Evolutionary conservation across 2,329 filamentous ascomycete species (phyloP).

Genomic region (Peltaster fructicola): DNA sequence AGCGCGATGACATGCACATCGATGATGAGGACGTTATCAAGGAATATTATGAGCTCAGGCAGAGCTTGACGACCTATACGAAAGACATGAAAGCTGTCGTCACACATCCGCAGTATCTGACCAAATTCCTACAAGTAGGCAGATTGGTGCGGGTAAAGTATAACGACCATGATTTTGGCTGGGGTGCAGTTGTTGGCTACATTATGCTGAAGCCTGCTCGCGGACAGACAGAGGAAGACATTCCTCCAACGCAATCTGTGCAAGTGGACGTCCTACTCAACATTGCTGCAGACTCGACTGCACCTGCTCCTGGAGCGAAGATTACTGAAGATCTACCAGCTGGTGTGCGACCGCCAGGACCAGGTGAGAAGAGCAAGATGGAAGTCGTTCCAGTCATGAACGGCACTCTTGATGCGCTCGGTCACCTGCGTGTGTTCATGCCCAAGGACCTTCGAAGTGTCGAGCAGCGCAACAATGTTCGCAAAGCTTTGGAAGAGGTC

Average conservation of each 20-base stretch:
- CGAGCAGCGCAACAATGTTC: slow-evolving; percentile 50
- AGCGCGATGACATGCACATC: slow-evolving; percentile 57
- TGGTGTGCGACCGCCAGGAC: slow-evolving; percentile 40
- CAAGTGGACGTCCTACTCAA: slow-evolving; percentile 66
- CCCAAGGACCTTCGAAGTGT: slow-evolving; percentile 55
- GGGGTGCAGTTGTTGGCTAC: slow-evolving; percentile 75
- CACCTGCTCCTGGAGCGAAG: slow-evolving; percentile 12
- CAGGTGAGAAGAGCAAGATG: slow-evolving; percentile 51
- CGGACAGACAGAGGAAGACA: slow-evolving; percentile 47
- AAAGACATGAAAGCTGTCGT: slow-evolving; percentile 85
- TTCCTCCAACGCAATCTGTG: slow-evolving; percentile 57
- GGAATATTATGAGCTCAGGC: slow-evolving; percentile 81
- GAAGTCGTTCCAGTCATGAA: slow-evolving; percentile 76
- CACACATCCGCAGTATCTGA: slow-evolving; percentile 72
- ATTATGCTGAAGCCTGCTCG: slow-evolving; percentile 43
- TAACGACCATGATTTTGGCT: slow-evolving; percentile 68
- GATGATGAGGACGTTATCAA: slow-evolving; percentile 75
- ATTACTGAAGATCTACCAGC: slow-evolving; percentile 39
- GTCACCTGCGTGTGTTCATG: slow-evolving; percentile 67
- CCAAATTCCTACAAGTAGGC: slow-evolving; percentile 74
- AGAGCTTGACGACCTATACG: slow-evolving; percentile 66
- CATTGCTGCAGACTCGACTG: slow-evolving; percentile 40
- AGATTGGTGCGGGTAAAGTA: slow-evolving; percentile 75
- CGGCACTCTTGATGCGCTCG: slow-evolving; percentile 68
- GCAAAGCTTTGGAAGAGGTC: slow-evolving; percentile 57